Conservation (phyloP, 768 basidiomycete species). For the Auricularia sp. region DNA sequence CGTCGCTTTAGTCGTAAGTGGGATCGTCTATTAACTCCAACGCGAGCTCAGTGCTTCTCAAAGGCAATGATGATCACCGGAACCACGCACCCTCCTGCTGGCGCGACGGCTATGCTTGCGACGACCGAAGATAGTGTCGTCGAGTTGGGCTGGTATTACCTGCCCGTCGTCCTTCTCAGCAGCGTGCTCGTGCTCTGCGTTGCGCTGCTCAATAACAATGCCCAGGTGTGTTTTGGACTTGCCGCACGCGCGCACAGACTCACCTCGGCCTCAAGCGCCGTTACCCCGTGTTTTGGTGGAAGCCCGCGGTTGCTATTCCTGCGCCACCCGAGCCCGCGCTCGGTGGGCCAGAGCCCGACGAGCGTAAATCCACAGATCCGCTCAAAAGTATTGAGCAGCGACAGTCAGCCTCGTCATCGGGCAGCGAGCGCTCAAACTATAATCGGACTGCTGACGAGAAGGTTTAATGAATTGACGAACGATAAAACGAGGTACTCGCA, state of each 20-base stretch:
- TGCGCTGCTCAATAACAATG: constrained; percentile 40
- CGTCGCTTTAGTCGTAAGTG: constrained; percentile 18
- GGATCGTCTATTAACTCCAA: background rate
- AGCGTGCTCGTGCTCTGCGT: constrained; percentile 33
- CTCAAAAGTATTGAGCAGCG: background rate
- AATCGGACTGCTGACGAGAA: background rate
- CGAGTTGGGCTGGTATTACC: constrained; percentile 39
- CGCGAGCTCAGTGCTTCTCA: too few relatives aligned
- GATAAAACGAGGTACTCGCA: background rate
- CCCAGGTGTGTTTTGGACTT: constrained; percentile 20
- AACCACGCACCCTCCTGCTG: constrained; percentile 47
- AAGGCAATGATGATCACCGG: constrained; percentile 38
- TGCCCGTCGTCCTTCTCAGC: constrained; percentile 41
- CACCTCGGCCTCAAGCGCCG: constrained; percentile 15
- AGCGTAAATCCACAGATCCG: background rate
- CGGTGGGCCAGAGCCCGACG: background rate
- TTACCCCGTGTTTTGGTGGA: constrained; percentile 40
- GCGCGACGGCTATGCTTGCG: constrained; percentile 45
- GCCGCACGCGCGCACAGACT: background rate
- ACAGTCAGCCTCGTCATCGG: background rate
- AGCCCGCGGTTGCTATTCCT: constrained; percentile 6
- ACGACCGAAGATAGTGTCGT: constrained; percentile 32
- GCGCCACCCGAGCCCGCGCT: background rate
- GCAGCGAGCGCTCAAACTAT: background rate
- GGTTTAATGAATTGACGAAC: background rate